Evolutionary conservation across 805 yeast species (phyloP).

Genomic region (Candida peoriensis): DNA sequence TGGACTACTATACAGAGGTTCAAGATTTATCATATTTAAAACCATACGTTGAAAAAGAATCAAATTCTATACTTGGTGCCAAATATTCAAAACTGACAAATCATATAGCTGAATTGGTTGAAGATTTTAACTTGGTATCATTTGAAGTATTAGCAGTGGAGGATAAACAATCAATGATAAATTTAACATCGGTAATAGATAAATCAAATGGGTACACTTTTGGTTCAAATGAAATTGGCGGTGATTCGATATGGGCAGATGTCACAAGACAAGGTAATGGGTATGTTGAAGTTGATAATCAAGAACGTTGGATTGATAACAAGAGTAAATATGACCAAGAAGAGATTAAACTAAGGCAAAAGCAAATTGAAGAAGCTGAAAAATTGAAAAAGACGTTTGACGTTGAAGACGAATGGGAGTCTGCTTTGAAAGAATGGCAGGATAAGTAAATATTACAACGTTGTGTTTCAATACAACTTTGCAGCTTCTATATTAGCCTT

Average conservation of each 20-base stretch:
- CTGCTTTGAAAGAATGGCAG: slow-evolving; percentile 57
- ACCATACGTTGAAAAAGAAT: slow-evolving; percentile 69
- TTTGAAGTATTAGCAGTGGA: slow-evolving; percentile 89
- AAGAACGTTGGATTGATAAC: slow-evolving; percentile 92
- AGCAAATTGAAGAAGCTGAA: slow-evolving; percentile 37
- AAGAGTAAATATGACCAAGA: slow-evolving; percentile 71
- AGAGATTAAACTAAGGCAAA: slow-evolving; percentile 42
- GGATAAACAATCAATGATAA: slow-evolving; percentile 88
- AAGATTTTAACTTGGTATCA: slow-evolving; percentile 81
- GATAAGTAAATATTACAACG: slow-evolving; percentile 20
- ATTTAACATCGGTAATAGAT: slow-evolving; percentile 70
- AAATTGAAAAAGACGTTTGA: slow-evolving; percentile 38
- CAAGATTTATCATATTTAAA: slow-evolving; percentile 70
- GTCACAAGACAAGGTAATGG: slow-evolving; percentile 84
- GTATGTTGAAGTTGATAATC: slow-evolving; percentile 57
- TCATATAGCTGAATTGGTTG: slow-evolving; percentile 75
- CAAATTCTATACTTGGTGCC: slow-evolving; percentile 56
- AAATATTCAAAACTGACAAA: slow-evolving; percentile 65
- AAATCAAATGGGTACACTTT: slow-evolving; percentile 91
- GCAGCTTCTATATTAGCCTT: slow-evolving; percentile 23
- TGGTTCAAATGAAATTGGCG: slow-evolving; percentile 92
- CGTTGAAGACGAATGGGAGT: slow-evolving; percentile 71
- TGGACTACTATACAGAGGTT: slow-evolving; percentile 88
- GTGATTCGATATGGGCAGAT: slow-evolving; percentile 98
- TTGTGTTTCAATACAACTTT: neutral